A percentile compares a stretch with the other conserved stretches of the same genome.
Conservation (phyloP, 192 early-diverging fungal genomes). For the Spizellomyces sp. region DNA sequence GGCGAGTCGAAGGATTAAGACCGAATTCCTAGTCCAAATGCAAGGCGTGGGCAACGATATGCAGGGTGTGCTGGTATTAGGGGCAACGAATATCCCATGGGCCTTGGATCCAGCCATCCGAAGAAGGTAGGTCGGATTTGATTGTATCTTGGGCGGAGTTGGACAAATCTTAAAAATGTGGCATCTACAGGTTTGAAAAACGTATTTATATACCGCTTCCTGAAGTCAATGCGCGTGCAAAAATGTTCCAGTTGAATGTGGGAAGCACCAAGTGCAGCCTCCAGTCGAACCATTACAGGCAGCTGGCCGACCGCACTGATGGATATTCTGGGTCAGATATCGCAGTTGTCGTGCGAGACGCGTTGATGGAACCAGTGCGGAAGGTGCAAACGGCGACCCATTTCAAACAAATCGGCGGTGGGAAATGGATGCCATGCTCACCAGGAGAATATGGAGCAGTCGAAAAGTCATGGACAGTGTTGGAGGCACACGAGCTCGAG, state of each 20-base stretch:
- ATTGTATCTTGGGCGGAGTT: no score
- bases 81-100: constrained; percentile 98
- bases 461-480: constrained; percentile 88
- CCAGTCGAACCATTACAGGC: constrained; percentile 67
- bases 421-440: constrained; percentile 91
- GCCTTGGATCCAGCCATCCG: constrained; percentile 91
- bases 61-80: constrained; percentile 92
- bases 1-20: constrained; percentile 93
- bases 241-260: constrained; percentile 92
- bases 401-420: constrained; percentile 73
- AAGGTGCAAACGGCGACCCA: constrained; percentile 95
- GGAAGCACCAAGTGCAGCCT: constrained; percentile 89
- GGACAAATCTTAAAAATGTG: neutral
- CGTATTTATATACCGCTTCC: constrained; percentile 98
- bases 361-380: constrained; percentile 95
- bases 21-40: constrained; percentile 98
- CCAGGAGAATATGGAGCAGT: constrained; percentile 85
- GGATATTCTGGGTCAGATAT: constrained; percentile 98
- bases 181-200: constrained; percentile 80
- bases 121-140: constrained; percentile 56
- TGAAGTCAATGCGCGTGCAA: constrained; percentile 79
- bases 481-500: constrained; percentile 81
- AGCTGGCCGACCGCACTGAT: constrained; percentile 80
- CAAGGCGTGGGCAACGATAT: constrained; percentile 97
- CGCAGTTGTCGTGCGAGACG: constrained; percentile 90